Base-by-base conservation (phyloP, 176 grass and related monocot species). In the Melocanna baccifera region DNA sequence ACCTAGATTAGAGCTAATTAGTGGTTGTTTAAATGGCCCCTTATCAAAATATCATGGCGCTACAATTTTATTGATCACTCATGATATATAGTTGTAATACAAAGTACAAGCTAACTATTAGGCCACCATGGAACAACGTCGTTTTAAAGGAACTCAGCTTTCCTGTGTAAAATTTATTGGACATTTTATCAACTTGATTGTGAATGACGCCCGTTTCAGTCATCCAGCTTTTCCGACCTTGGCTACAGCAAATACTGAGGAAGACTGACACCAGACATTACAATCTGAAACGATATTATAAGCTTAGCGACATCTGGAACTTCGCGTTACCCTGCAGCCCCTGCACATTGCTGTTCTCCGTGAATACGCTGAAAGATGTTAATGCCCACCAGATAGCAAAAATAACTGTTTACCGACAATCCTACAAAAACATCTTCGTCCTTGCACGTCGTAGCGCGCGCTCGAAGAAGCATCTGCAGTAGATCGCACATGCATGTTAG, bases 201-300 rank as follows among this genome's bases (percentile, higher is more conserved):
- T 30, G 78, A 71, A 10, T 11, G 83, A 25, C 73, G 45, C 16
- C 46, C 43, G 23, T 57, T 77, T 36, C 72, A 45, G 47, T 52
- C 72, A 32, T 22, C 61, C 43, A 62, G 37, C 26, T 48, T 57
- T 74, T 64, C 87, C 55, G 0, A 39, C 25, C 55, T 4, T 6
- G 47, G 80, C 68, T 62, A 82, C 84, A 36, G 74, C 37, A 43
- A 29, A 79, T 63, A 81, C 84, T 85, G 84, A 42, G 75, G 37
- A 47, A 36, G 51, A 81, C 83, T 85, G 92, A 87, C 89, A 87
- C 20, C 61, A 55, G 76, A 86, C 85, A 86, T 91, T 85, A 83
- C 78, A 87, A 81, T 84, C 92, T 93, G 84, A 70, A 56, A 78
- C 79, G 90, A 85, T 85, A 75, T 89, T 94, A 94, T 90, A 80